Base-by-base conservation (phyloP, 2,329 filamentous ascomycete species). In the Ophiostoma triangulosporum region DNA sequence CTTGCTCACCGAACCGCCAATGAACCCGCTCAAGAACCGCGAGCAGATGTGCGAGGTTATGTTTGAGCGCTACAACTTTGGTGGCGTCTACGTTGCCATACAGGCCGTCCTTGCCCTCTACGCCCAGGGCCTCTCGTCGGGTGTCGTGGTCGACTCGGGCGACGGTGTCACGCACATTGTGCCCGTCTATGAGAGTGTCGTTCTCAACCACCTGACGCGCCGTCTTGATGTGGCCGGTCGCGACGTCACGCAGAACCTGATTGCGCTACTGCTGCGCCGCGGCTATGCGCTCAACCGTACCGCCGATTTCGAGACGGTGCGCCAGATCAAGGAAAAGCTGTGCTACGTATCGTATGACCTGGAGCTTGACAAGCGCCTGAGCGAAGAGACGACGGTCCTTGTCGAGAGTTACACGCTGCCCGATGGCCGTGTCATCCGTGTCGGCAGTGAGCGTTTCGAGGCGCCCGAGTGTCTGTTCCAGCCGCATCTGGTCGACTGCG, bases 281-380 rank as follows among this genome's bases (percentile, higher is more conserved):
- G 93, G 93, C 45, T 98, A 98, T 69, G 89, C 93, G 33, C 81
- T 98, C 58, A 98, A 98, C 80, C 83, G 93, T 68, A 98, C 93
- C 12, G 93, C 93, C 66, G 93, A 98, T 69, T 98, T 98, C 69
- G 93, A 98, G 71, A 98, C 93, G 4, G 93, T 98, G 54, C 86
- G 93, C 58, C 91, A 97, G 69, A 97, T 98, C 75, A 98, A 98
- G 74, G 93, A 98, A 77, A 98, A 98, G 77, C 85, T 98, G 51
- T 97, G 93, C 77, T 98, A 98, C 68, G 91, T 98, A 54, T 96
- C 90, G 12, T 98, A 97, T 74, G 93, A 98, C 68, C 80, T 98
- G 54, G 89, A 95, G 70, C 77, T 98, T 53, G 93, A 98, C 75
- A 90, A 97, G 73, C 83, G 87, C 62, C 81, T 98, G 59, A 94